phyloP scores from a whole-genome alignment of 108 stramenopile species.

The Asterionellopsis glacialis region DNA sequence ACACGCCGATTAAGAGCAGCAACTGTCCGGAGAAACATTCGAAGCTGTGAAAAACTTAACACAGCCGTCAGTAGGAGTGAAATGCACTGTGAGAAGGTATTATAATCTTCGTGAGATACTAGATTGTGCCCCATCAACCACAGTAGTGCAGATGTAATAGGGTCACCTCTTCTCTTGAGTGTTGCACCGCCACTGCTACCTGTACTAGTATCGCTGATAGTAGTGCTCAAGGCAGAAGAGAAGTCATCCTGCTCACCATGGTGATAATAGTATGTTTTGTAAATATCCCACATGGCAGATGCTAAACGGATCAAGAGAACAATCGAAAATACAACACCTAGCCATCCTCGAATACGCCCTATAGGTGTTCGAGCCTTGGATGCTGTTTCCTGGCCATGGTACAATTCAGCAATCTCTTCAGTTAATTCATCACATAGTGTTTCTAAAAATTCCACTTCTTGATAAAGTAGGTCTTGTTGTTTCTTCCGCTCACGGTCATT shows the following conservation, averaged over 20 bases:
- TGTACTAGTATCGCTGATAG: not conserved
- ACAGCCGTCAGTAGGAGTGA: slow-evolving; percentile 61
- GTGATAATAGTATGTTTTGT: not conserved
- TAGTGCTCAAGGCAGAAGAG: too few relatives aligned
- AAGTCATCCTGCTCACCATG: not conserved
- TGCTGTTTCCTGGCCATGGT: slow-evolving; percentile 45
- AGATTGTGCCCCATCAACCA: slow-evolving; percentile 65
- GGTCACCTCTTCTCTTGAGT: slow-evolving; percentile 26
- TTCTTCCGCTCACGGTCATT: slow-evolving; percentile 18
- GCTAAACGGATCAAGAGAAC: slow-evolving; percentile 55
- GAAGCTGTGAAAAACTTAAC: slow-evolving; percentile 59
- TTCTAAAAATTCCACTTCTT: slow-evolving; percentile 61
- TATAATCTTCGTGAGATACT: slow-evolving; percentile 48
- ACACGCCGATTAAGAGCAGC: slow-evolving; percentile 44
- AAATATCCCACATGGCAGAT: slow-evolving; percentile 33
- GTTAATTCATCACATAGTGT: slow-evolving; percentile 53
- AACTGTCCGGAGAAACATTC: slow-evolving; percentile 55
- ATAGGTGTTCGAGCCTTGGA: slow-evolving; percentile 46
- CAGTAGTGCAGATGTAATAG: slow-evolving; percentile 47
- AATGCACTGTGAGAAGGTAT: slow-evolving; percentile 48
- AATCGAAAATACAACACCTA: slow-evolving; percentile 61
- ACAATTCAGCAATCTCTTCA: slow-evolving; percentile 69
- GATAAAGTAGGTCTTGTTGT: slow-evolving; percentile 32
- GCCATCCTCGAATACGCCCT: slow-evolving; percentile 35
- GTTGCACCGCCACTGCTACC: not conserved